These are phyloP conservation scores for Candida dendrica DNA, from an alignment of 805 yeast species.

Conservation along the genomic window DNA sequence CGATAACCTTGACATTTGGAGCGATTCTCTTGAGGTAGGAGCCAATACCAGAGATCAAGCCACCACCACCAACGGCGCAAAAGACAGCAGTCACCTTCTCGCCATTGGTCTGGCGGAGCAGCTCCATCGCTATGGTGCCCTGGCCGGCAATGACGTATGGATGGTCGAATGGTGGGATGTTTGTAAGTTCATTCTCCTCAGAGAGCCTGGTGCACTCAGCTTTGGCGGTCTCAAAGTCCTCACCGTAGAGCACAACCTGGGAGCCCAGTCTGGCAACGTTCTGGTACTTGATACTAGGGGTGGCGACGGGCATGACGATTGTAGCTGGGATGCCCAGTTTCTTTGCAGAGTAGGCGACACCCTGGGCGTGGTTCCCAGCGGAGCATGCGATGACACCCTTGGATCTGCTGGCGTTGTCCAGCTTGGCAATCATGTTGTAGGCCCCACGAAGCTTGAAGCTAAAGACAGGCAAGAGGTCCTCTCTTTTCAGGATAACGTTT, in stretches of 20 bases:
- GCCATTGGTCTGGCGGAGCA: constrained; percentile 77
- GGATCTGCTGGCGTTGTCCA: constrained; percentile 47
- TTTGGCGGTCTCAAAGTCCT: constrained; percentile 93
- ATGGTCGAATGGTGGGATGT: constrained; percentile 97
- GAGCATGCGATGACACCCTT: constrained; percentile 97
- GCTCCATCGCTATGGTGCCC: constrained; percentile 93
- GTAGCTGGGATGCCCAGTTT: constrained; percentile 86
- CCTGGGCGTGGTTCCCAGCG: constrained; percentile 99
- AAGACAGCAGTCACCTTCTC: constrained; percentile 80
- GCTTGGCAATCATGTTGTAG: constrained; percentile 90
- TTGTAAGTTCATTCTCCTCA: constrained; percentile 64
- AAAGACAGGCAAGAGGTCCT: constrained; percentile 90
- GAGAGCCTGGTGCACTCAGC: constrained; percentile 75
- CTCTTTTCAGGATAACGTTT: constrained; percentile 76
- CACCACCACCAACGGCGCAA: constrained; percentile 96
- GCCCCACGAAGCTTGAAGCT: constrained; percentile 97
- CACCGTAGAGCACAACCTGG: constrained; percentile 87
- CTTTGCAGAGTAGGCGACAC: constrained; percentile 90
- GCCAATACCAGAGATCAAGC: constrained; percentile 85
- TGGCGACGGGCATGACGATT: constrained; percentile 96
- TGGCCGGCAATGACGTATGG: constrained; percentile 99
- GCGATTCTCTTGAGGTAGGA: constrained; percentile 90
- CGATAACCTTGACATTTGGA: constrained; percentile 94
- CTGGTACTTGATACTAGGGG: constrained; percentile 90
- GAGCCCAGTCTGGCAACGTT: constrained; percentile 92